These are phyloP conservation scores for Blastobotrys chiropterorum DNA, from an alignment of 805 yeast species.

Conservation along the genomic window DNA sequence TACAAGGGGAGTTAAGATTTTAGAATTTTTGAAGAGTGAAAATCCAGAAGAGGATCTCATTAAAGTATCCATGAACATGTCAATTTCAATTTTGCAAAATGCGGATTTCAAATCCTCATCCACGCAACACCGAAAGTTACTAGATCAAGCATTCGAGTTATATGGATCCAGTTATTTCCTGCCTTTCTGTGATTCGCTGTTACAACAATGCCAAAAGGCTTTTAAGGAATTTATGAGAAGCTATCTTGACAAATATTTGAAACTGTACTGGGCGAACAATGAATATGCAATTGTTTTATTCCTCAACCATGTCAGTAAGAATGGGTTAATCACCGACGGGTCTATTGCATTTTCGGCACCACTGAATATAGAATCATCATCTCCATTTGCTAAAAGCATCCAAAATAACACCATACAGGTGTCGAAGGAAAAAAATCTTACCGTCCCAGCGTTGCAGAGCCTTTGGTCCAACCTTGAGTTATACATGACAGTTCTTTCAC, in stretches of 20 bases:
- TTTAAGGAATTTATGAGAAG: slow-evolving; percentile 14
- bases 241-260: slow-evolving; percentile 5
- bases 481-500: neutral
- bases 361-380: neutral
- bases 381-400: neutral
- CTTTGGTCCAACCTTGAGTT: neutral
- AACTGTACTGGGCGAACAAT: neutral
- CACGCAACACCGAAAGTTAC: slow-evolving; percentile 10
- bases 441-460: neutral
- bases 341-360: neutral
- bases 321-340: neutral
- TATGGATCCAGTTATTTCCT: slow-evolving; percentile 16
- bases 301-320: neutral
- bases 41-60: neutral
- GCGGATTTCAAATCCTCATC: slow-evolving; percentile 20
- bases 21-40: neutral
- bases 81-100: slow-evolving; percentile 11
- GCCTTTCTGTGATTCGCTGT: slow-evolving; percentile 14
- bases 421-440: neutral
- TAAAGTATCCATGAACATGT: slow-evolving; percentile 2
- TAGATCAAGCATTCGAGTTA: slow-evolving; percentile 1
- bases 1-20: neutral
- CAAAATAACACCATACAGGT: neutral
- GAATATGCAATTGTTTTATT: neutral
- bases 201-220: slow-evolving; percentile 10